phyloP scores from a whole-genome alignment of 1,284 basidiomycete species.

The Sanghuangporus weigelae region DNA sequence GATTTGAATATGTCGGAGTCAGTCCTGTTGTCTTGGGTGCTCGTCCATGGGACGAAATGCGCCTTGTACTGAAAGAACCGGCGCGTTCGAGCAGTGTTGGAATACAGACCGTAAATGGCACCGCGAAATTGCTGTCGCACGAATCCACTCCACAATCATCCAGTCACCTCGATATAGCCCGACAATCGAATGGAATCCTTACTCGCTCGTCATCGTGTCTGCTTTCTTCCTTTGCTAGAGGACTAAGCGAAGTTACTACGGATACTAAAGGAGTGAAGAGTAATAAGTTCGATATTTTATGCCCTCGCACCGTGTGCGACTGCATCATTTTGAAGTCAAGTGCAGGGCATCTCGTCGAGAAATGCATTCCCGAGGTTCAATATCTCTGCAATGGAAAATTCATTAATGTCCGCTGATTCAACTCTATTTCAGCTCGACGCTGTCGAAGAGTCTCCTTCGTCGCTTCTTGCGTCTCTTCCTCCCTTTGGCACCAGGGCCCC shows the following conservation, averaged over 20 bases:
- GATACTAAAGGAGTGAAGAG: constrained; percentile 23
- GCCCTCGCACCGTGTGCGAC: constrained; percentile 69
- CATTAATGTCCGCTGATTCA: background rate
- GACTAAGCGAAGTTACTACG: constrained; percentile 39
- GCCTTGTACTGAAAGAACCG: constrained; percentile 17
- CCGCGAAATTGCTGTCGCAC: background rate
- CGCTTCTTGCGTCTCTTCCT: constrained; percentile 13
- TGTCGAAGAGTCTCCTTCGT: constrained; percentile 5
- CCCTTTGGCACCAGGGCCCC: constrained; percentile 35
- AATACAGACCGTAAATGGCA: background rate
- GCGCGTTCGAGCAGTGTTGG: background rate
- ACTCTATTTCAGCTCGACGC: constrained; percentile 14
- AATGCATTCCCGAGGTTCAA: constrained; percentile 52
- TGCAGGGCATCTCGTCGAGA: constrained; percentile 55
- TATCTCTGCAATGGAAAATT: background rate
- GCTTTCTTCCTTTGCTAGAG: constrained; percentile 41
- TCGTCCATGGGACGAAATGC: constrained; percentile 63
- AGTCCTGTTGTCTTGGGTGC: constrained; percentile 59
- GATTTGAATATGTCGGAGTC: constrained; percentile 53
- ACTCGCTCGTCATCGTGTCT: constrained; percentile 31
- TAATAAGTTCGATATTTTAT: constrained; percentile 71
- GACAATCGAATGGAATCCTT: constrained; percentile 26
- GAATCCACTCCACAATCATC: constrained; percentile 24
- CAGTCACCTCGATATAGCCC: constrained; percentile 49
- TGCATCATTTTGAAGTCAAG: constrained; percentile 71